These are phyloP conservation scores for Dalechampia spathulata DNA, from an alignment of 441 rosid species.

Conservation along the genomic window DNA sequence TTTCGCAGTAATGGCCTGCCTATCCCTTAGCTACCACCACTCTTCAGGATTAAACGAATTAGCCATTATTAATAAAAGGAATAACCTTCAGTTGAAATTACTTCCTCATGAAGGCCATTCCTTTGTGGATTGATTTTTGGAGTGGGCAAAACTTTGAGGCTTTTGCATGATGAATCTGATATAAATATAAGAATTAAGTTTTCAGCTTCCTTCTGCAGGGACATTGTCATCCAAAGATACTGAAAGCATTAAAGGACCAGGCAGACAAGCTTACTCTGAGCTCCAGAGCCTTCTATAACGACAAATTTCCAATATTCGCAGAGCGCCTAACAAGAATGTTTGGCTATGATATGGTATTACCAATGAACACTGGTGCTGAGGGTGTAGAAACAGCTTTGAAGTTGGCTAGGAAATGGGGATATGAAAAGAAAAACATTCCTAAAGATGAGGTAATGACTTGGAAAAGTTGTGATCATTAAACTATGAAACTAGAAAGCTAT, in stretches of 20 bases:
- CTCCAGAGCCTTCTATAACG: constrained; percentile 85
- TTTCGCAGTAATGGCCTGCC: not conserved
- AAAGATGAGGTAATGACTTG: constrained; percentile 52
- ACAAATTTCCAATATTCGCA: constrained; percentile 72
- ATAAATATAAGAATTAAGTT: constrained; percentile 2
- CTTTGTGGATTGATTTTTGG: not conserved
- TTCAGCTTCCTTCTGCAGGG: constrained; percentile 40
- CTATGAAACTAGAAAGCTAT: not conserved
- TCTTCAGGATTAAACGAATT: too few species aligned
- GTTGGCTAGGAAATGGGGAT: constrained; percentile 96
- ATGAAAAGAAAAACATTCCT: constrained; percentile 65
- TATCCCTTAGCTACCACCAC: too few species aligned
- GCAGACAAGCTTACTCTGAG: constrained; percentile 77
- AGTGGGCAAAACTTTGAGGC: not conserved
- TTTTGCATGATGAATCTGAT: not conserved
- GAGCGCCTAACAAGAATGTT: constrained; percentile 68
- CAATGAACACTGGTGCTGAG: constrained; percentile 98
- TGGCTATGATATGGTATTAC: constrained; percentile 94
- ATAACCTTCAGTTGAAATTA: not conserved
- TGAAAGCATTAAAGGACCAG: constrained; percentile 75
- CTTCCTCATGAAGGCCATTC: not conserved
- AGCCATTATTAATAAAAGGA: too few species aligned
- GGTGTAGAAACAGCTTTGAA: constrained; percentile 95
- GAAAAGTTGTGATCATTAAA: too few species aligned
- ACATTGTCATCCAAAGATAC: constrained; percentile 92